A percentile compares a stretch with the other conserved stretches of the same genome.
Conservation (phyloP, 805 yeast genomes). For the Torulaspora maleeae region DNA sequence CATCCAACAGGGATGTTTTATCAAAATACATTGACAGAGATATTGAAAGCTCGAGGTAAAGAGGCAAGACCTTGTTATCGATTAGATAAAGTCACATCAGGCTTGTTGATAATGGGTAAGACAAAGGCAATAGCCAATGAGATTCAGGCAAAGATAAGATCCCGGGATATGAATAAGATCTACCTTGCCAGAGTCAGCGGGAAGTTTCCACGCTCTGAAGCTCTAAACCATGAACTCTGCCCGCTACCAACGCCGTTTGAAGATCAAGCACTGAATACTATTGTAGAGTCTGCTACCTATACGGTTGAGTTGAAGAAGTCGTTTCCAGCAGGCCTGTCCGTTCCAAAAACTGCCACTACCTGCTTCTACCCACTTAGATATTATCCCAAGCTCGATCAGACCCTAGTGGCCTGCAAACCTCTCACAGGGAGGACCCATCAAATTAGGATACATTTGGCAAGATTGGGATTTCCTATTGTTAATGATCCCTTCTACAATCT, state of each 20-base stretch:
- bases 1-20: constrained; percentile 89
- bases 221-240: background rate
- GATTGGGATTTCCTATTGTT: constrained; percentile 77
- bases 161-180: constrained; percentile 64
- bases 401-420: constrained; percentile 75
- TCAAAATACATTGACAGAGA: constrained; percentile 66
- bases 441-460: constrained; percentile 86
- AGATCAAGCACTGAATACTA: constrained; percentile 10
- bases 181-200: constrained; percentile 87
- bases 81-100: constrained; percentile 86
- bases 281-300: constrained; percentile 44
- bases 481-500: constrained; percentile 71
- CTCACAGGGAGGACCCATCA: constrained; percentile 95
- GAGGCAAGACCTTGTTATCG: constrained; percentile 78
- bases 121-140: constrained; percentile 51
- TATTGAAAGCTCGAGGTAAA: constrained; percentile 57
- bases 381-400: constrained; percentile 45
- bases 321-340: constrained; percentile 44
- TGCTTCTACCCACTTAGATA: constrained; percentile 57
- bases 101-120: constrained; percentile 60
- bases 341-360: constrained; percentile 63
- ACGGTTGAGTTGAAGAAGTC: constrained; percentile 69
- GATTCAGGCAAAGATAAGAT: constrained; percentile 51
- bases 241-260: constrained; percentile 28
- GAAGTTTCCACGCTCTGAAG: constrained; percentile 51